Evolutionary conservation across 192 early-diverging fungal species (phyloP), one percentile per base, ranked within the genome.

Genomic region (Podila minutissima): DNA sequence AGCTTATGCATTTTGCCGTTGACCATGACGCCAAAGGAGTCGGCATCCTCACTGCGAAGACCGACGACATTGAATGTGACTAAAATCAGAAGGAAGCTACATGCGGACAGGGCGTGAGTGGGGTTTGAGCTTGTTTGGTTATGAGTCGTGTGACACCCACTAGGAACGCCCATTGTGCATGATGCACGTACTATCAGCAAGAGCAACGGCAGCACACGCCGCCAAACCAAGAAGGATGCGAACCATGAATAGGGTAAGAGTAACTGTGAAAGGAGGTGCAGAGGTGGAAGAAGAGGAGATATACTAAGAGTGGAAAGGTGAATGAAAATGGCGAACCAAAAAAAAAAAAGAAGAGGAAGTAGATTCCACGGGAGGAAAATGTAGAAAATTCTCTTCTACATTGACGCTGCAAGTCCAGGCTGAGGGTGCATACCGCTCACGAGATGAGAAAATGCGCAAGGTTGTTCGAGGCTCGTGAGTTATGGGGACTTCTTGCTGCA

Each of bases 21-120:
- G 28, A 71, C 51, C 49, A 66, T n/a, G 35, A 77, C 75, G 32
- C 68, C 75, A 53, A 46, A 77, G 35, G 29, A 48, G n/a, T 77
- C 75, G 7, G 2, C 57, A 11, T 13, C 49, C 37, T 71, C 33
- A 5, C 51, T 69, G 20, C 64, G 75, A 4, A 77, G 22, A 38
- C 69, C 68, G 13, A 77, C 75, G n/a, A 77, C 67, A 60, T 77
- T 77, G 64, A 77, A 77, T 31, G 75, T 71, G 0, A 77, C 75
- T 77, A 63, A n/a, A 32, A 41, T 20, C 29, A 33, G 9, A 22
- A 11, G 50, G 65, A 33, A 32, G 5, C 12, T 1, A 28, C 32
- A 57, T 10, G 2, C 29, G 38, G 0, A 41, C 7, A 37, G 11
- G 38, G 38, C 12, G 53, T 11, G 53, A 24, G 17, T 51, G n/a